Percentiles rank a stretch among this genome's conserved stretches.
phyloP scores from a whole-genome alignment of 164 flowering plant species.

The Euptelea pleiosperma region DNA sequence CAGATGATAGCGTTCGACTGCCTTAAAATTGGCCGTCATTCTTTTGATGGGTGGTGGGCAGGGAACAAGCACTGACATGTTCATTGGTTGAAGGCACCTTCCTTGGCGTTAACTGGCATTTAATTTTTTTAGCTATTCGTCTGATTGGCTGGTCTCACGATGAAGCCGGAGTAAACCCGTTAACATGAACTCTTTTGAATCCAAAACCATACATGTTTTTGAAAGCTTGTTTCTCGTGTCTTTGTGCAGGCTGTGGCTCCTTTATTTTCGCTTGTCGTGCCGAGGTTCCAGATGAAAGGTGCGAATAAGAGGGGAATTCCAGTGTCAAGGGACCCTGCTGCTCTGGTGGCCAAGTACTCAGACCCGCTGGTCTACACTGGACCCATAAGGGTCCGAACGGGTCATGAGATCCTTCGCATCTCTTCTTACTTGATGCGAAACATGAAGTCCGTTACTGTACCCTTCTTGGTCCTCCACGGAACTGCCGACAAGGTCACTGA shows the following conservation, averaged over 20 bases:
- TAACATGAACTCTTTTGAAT: not conserved
- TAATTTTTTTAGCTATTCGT: no score
- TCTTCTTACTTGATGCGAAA: conserved; percentile 69
- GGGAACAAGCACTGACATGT: no score
- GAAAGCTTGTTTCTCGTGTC: not conserved
- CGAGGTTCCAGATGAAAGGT: conserved; percentile 88
- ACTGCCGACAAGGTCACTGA: conserved; percentile 92
- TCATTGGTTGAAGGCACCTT: no score
- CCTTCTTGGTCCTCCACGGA: conserved; percentile 94
- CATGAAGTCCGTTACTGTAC: conserved; percentile 72
- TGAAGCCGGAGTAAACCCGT: no score
- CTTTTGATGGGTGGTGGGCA: no score
- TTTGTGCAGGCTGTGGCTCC: conserved; percentile 84
- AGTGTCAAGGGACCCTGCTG: conserved; percentile 91
- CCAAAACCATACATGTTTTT: not conserved
- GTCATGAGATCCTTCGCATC: conserved; percentile 86
- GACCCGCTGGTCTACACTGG: conserved; percentile 98
- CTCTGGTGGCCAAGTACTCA: conserved; percentile 80
- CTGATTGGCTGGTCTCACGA: no score
- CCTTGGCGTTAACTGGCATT: no score
- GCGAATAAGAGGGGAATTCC: conserved; percentile 98
- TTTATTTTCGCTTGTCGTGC: conserved; percentile 70
- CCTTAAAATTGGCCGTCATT: not conserved
- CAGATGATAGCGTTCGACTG: no score
- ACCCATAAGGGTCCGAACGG: conserved; percentile 92